Evolutionary conservation across 2,329 filamentous ascomycete species (phyloP), one percentile per base, ranked within the genome.

Genomic region (Colletotrichum ledebouriae): DNA sequence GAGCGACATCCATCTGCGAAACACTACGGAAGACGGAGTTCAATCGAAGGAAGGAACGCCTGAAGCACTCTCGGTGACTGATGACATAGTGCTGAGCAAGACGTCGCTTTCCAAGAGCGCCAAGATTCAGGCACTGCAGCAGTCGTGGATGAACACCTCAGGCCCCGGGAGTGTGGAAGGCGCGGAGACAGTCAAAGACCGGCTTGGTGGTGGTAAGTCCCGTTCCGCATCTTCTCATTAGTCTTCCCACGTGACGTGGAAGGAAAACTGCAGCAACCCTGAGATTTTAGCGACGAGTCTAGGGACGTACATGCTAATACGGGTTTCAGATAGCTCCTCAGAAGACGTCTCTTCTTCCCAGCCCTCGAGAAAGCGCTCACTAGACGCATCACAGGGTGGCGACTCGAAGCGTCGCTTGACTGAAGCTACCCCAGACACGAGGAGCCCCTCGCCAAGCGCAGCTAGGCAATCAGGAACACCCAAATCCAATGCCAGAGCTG

Each of bases 81-180:
- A 55, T 6, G 41, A 55, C 3, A 34, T 61, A 57, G n/a, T 3
- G 11, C 34, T 25, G 37, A 52, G 29, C 20, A 67, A 67, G 64
- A 42, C 41, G 22, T 53, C 37, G 11, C 46, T 67, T 5, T 37
- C 59, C 10, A 49, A 20, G 42, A 62, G 42, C 29, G n/a, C 73
- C 33, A 73, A 67, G 29, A 78, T 80, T 4, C 20, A 73, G 55
- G 73, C 72, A 3, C 64, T 76, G 17, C 78, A 79, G 62, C 70
- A 69, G 37, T 61, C 74, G 13, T 80, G 79, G 79, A 74, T 76
- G 61, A 56, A 66, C 22, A 69, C 57, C n/a, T 57, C 63, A 22
- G 37, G 17, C 4, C 2, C 33, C 10, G 52, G 15, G n/a, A 34
- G 17, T 33, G 15, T 37, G 2, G 33, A 55, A 33, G 17, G 2